Percentiles rank a stretch among this genome's conserved stretches.
These are phyloP conservation scores for Anacardium occidentale DNA, from an alignment of 345 rosid species.

Conservation along the genomic window DNA sequence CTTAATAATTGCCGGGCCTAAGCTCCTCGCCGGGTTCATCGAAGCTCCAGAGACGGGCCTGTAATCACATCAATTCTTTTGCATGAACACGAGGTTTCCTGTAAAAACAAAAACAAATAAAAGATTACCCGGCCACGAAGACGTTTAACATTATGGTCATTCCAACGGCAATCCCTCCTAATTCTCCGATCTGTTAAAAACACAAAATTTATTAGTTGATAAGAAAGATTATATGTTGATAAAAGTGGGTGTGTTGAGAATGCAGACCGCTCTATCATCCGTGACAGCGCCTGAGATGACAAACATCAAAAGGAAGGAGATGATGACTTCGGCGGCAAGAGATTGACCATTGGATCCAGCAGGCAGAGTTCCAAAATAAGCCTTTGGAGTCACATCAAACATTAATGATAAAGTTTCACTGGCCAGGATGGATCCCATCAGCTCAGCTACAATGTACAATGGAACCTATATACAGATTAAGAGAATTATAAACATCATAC, in stretches of 20 bases:
- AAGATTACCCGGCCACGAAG: conserved; percentile 53
- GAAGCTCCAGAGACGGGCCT: conserved; percentile 60
- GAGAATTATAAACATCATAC: too few relatives aligned
- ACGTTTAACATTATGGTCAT: conserved; percentile 61
- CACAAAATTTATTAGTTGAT: neutral
- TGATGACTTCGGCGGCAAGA: conserved; percentile 50
- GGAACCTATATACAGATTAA: conserved; percentile 37
- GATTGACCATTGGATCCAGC: conserved; percentile 52
- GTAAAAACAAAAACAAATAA: too few relatives aligned
- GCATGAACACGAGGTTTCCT: too few relatives aligned
- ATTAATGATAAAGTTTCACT: conserved; percentile 45
- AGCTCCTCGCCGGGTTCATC: conserved; percentile 57
- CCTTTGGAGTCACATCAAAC: conserved; percentile 42
- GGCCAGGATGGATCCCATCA: conserved; percentile 57
- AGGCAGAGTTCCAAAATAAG: conserved; percentile 61
- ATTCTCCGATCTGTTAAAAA: conserved; percentile 33
- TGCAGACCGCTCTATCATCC: conserved; percentile 45
- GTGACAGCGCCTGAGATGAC: conserved; percentile 56
- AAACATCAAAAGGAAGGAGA: conserved; percentile 66
- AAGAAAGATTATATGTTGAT: too few relatives aligned
- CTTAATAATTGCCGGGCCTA: conserved; percentile 48
- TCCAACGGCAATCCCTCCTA: conserved; percentile 58
- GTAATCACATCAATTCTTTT: neutral
- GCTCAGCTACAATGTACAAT: conserved; percentile 47
- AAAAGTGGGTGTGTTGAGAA: too few relatives aligned